Evolutionary conservation across 106 monocot genomes (phyloP).

Genomic region (Dioscorea alata): DNA sequence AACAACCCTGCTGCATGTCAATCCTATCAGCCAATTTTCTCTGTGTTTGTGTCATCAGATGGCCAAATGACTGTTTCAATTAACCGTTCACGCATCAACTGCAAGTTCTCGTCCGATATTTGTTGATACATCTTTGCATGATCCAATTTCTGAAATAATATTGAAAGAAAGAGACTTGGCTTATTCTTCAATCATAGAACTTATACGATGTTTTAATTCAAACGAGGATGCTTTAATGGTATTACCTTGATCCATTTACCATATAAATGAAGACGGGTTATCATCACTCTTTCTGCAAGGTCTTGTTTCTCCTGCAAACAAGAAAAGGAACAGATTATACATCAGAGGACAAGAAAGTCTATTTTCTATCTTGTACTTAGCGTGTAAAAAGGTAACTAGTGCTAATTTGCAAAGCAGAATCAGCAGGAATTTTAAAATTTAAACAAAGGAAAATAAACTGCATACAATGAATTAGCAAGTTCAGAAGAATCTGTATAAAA

Average conservation of each 20-base stretch:
- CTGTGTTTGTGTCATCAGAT: constrained; percentile 81
- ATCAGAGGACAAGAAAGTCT: neutral
- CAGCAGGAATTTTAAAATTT: too few species aligned
- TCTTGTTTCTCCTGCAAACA: constrained; percentile 77
- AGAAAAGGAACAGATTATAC: neutral
- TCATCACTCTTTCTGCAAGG: constrained; percentile 91
- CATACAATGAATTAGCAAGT: too few species aligned
- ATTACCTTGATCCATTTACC: constrained; percentile 94
- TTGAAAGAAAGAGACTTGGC: neutral
- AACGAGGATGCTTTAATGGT: too few species aligned
- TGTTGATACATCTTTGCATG: constrained; percentile 85
- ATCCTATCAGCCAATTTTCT: constrained; percentile 50
- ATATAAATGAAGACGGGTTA: constrained; percentile 87
- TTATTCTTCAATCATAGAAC: too few species aligned
- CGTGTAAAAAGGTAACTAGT: too few species aligned
- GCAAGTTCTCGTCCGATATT: constrained; percentile 79
- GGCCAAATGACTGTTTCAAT: constrained; percentile 96
- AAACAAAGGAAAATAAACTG: too few species aligned
- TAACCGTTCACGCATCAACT: constrained; percentile 83
- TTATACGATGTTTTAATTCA: too few species aligned
- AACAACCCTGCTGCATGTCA: neutral
- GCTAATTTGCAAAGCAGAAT: too few species aligned
- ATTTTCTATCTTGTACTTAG: too few species aligned
- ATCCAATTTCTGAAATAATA: constrained; percentile 67
- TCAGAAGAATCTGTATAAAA: too few species aligned